A percentile compares a stretch with the other conserved stretches of the same genome.
Evolutionary conservation across 768 basidiomycete species (phyloP).

Genomic region (Podaxis mareebaensis): DNA sequence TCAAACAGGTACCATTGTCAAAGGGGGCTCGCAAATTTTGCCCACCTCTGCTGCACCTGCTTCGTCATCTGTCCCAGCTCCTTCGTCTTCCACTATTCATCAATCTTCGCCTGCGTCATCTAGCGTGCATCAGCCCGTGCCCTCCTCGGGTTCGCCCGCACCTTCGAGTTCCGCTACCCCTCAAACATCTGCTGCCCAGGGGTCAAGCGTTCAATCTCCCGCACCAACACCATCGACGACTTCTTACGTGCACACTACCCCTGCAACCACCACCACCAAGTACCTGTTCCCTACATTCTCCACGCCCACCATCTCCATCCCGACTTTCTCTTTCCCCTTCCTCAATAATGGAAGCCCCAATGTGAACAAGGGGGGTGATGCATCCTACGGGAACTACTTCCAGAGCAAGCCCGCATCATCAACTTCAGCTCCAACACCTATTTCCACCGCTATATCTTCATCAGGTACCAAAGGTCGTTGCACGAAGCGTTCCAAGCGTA

Average conservation of each 20-base stretch:
- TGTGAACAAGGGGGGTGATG: background rate
- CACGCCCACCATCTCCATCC: slow-evolving; percentile 18
- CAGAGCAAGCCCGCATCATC: background rate
- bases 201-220: background rate
- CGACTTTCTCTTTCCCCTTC: slow-evolving; percentile 10
- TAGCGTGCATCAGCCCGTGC: background rate
- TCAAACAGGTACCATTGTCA: slow-evolving; percentile 32
- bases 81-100: background rate
- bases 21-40: slow-evolving; percentile 11
- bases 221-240: slow-evolving; percentile 5
- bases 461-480: background rate
- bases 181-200: background rate
- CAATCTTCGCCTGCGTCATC: background rate
- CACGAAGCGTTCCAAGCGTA: background rate
- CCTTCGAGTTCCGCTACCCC: background rate
- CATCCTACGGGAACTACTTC: background rate
- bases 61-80: background rate
- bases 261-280: slow-evolving; percentile 12
- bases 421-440: background rate
- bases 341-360: background rate
- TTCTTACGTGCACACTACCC: slow-evolving; percentile 10
- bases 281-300: slow-evolving; percentile 15
- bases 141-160: background rate
- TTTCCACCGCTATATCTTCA: background rate
- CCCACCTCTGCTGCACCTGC: slow-evolving; percentile 14